These are phyloP conservation scores for Daldinia bambusicola DNA, from an alignment of 495 filamentous ascomycete genomes.

Conservation along the genomic window DNA sequence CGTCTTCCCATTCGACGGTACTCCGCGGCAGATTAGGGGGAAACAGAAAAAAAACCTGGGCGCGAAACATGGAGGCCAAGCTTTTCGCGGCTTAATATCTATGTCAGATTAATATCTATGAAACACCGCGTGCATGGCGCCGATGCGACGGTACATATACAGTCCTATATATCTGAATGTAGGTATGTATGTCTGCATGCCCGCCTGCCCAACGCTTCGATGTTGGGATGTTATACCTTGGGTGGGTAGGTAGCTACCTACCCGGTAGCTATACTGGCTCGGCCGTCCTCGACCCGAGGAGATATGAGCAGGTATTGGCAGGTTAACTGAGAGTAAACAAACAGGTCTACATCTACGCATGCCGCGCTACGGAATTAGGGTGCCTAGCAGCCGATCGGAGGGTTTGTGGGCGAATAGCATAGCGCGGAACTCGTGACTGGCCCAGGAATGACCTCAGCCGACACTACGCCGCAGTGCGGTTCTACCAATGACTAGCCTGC, in stretches of 20 bases:
- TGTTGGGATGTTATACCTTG: not conserved
- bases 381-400: not conserved
- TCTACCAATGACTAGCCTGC: not conserved
- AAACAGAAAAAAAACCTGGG: conserved; percentile 1
- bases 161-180: not conserved
- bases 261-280: not conserved
- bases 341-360: not conserved
- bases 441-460: not conserved
- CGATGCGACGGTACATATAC: conserved; percentile 5
- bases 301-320: not conserved
- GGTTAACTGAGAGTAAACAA: not conserved
- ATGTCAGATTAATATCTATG: conserved; percentile 11
- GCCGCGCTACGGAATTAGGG: not conserved
- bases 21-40: conserved; percentile 6
- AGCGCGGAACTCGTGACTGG: not conserved
- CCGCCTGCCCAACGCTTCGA: not conserved
- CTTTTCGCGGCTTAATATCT: conserved; percentile 7
- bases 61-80: conserved; percentile 3
- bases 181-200: not conserved
- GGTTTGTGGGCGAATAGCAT: not conserved
- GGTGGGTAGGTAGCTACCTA: not conserved
- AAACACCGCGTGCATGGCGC: conserved; percentile 7
- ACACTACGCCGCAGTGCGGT: not conserved
- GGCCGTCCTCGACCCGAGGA: not conserved
- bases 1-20: not conserved